A percentile compares a stretch with the other conserved stretches of the same genome.
Conservation (phyloP, 805 yeast genomes). For the Jamesozyma jinghongensis region DNA sequence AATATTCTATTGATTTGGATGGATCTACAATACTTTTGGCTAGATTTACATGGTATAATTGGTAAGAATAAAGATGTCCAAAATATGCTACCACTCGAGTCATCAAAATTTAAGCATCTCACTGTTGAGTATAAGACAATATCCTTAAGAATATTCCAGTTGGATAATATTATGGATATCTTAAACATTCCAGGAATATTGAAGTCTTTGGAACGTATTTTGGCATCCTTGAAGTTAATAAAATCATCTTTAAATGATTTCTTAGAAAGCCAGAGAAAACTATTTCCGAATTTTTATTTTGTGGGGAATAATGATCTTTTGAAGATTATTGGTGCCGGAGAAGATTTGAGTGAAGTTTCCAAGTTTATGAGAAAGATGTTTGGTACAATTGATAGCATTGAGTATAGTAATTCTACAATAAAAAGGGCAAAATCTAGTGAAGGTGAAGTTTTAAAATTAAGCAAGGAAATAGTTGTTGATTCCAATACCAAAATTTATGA, state of each 20-base stretch:
- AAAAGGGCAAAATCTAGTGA: slow-evolving; percentile 50
- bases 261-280: slow-evolving; percentile 67
- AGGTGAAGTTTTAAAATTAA: slow-evolving; percentile 47
- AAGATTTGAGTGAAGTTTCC: slow-evolving; percentile 39
- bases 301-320: slow-evolving; percentile 85
- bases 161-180: slow-evolving; percentile 47
- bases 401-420: slow-evolving; percentile 32
- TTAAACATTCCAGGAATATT: slow-evolving; percentile 41
- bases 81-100: slow-evolving; percentile 59
- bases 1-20: slow-evolving; percentile 60
- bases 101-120: slow-evolving; percentile 52
- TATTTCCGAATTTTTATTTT: slow-evolving; percentile 76
- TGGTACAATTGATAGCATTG: slow-evolving; percentile 45
- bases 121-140: slow-evolving; percentile 52
- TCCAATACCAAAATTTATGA: slow-evolving; percentile 29
- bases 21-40: slow-evolving; percentile 84
- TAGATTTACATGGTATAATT: slow-evolving; percentile 74
- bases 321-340: slow-evolving; percentile 65
- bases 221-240: slow-evolving; percentile 49
- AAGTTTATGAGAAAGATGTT: slow-evolving; percentile 65
- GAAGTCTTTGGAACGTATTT: slow-evolving; percentile 38
- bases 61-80: slow-evolving; percentile 49
- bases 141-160: slow-evolving; percentile 41
- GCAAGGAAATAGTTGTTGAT: slow-evolving; percentile 35
- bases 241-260: slow-evolving; percentile 64